Percentiles rank a stretch among this genome's conserved stretches.
phyloP scores from a whole-genome alignment of 441 rosid species.

The Jatropha podagrica region DNA sequence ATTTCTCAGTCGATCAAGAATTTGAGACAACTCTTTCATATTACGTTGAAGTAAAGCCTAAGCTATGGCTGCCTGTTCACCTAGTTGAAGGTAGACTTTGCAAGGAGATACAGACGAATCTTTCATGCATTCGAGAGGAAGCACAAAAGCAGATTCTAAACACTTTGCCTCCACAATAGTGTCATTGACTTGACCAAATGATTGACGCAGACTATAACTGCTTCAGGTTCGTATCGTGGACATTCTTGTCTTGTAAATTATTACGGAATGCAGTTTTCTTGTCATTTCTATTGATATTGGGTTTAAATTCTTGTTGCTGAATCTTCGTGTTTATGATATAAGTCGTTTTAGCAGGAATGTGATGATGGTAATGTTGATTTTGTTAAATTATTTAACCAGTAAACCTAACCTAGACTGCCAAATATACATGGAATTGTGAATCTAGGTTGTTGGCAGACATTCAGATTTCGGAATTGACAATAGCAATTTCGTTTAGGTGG shows the following conservation, averaged over 20 bases:
- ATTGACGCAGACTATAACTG: neutral
- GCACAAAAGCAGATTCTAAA: slow-evolving; percentile 43
- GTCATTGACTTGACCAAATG: neutral
- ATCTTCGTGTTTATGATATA: neutral
- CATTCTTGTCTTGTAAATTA: neutral
- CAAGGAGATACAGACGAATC: slow-evolving; percentile 69
- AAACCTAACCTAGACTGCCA: neutral
- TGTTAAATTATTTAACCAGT: neutral
- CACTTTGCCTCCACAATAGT: slow-evolving; percentile 21
- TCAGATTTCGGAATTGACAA: neutral
- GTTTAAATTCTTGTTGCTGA: neutral
- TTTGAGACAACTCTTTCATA: slow-evolving; percentile 58
- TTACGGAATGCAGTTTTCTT: neutral
- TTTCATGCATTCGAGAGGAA: slow-evolving; percentile 60
- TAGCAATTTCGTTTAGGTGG: neutral
- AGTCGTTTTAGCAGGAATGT: neutral
- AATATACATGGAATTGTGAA: neutral
- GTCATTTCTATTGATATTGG: neutral
- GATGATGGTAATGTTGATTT: neutral
- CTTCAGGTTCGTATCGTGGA: neutral
- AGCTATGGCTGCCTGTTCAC: slow-evolving; percentile 70
- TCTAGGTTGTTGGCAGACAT: neutral
- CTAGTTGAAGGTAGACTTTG: slow-evolving; percentile 79
- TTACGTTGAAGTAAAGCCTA: slow-evolving; percentile 66
- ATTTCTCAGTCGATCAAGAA: slow-evolving; percentile 36